Evolutionary conservation across 495 filamentous ascomycete genomes (phyloP).

Genomic region (Trichoderma erinaceum): DNA sequence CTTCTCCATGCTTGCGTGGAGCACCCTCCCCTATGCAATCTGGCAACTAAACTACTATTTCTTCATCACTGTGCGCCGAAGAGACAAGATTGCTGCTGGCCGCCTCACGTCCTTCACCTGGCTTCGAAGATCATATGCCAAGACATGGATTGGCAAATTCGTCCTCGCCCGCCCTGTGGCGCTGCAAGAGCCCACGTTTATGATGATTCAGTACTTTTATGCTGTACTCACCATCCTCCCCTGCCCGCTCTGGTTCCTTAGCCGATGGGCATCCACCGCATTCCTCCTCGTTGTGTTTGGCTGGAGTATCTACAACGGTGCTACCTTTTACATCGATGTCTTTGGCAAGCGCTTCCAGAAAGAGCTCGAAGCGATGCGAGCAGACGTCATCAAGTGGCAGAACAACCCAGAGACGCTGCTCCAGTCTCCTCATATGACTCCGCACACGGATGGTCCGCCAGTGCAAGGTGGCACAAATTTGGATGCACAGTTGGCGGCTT

Average conservation of each 20-base stretch:
- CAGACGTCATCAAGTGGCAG: conserved; percentile 89
- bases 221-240: conserved; percentile 90
- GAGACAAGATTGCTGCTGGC: conserved; percentile 91
- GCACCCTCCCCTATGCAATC: conserved; percentile 80
- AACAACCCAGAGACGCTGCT: conserved; percentile 40
- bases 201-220: conserved; percentile 90
- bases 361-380: conserved; percentile 84
- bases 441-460: conserved; percentile 22
- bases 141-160: conserved; percentile 77
- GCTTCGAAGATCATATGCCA: conserved; percentile 84
- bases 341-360: conserved; percentile 96
- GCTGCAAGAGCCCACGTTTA: conserved; percentile 86
- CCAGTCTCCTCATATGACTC: conserved; percentile 35
- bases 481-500: conserved; percentile 17
- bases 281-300: conserved; percentile 76
- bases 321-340: conserved; percentile 95
- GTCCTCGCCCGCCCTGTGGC: conserved; percentile 69
- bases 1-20: conserved; percentile 83
- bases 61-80: conserved; percentile 84
- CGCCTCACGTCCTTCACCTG: conserved; percentile 96
- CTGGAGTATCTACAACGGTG: conserved; percentile 92
- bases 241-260: conserved; percentile 93
- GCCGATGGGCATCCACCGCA: conserved; percentile 64
- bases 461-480: conserved; percentile 13
- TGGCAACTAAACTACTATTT: conserved; percentile 93